A percentile compares a stretch with the other conserved stretches of the same genome.
phyloP scores from a whole-genome alignment of 2,329 filamentous ascomycete genomes.

The Septoria petroselini region DNA sequence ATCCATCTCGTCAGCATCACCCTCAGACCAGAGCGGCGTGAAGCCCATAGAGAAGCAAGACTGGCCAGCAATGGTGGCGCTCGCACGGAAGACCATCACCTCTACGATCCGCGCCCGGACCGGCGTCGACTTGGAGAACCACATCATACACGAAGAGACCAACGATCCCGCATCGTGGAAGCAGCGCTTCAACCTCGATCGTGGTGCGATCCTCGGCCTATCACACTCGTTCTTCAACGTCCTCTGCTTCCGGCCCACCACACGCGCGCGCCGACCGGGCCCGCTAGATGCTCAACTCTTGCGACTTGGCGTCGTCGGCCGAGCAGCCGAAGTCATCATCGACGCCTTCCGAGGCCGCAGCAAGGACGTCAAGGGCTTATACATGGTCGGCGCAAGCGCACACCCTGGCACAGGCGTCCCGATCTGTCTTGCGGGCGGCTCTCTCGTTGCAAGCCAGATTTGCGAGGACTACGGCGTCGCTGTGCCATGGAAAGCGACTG shows the following conservation, averaged over 20 bases:
- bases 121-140: conserved; percentile 50
- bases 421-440: conserved; percentile 67
- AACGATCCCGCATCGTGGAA: conserved; percentile 67
- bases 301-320: conserved; percentile 28
- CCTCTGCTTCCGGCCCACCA: conserved; percentile 62
- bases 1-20: conserved; percentile 28
- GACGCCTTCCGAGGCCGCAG: conserved; percentile 27
- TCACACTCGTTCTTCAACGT: conserved; percentile 73
- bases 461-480: conserved; percentile 40
- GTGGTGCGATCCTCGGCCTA: conserved; percentile 69
- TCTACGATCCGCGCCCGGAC: conserved; percentile 60
- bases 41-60: conserved; percentile 50
- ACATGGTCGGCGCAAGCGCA: conserved; percentile 72
- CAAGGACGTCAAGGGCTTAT: conserved; percentile 51
- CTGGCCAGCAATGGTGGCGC: conserved; percentile 59
- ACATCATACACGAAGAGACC: conserved; percentile 60
- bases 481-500: conserved; percentile 41
- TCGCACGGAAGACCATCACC: conserved; percentile 60
- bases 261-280: conserved; percentile 53
- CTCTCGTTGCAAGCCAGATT: conserved; percentile 58
- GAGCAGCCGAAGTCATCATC: conserved; percentile 28
- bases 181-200: conserved; percentile 67
- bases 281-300: conserved; percentile 36
- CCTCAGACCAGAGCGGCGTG: conserved; percentile 38
- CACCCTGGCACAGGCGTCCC: conserved; percentile 75